Conservation (phyloP, 371 early-diverging fungal genomes). For the Rhizopus delemar region DNA sequence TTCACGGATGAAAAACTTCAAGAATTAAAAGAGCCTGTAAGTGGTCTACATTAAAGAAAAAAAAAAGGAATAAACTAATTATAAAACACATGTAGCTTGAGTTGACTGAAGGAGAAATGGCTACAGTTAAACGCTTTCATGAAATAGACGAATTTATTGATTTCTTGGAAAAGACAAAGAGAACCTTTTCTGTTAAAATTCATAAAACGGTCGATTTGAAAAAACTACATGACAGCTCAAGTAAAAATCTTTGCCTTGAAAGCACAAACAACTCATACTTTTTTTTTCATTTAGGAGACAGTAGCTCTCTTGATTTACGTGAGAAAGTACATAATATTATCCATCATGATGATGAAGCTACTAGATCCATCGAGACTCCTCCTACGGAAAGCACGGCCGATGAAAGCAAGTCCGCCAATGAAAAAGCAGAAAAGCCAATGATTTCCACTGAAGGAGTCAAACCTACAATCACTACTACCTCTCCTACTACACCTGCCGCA, state of each 20-base stretch:
- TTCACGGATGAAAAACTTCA: conserved; percentile 33
- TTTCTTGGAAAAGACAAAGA: conserved; percentile 39
- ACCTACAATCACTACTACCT: background rate
- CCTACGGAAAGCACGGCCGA: background rate
- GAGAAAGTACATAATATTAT: background rate
- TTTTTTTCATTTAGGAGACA: conserved; percentile 5
- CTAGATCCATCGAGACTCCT: background rate
- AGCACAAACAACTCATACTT: background rate
- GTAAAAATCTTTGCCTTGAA: background rate
- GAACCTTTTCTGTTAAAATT: conserved; percentile 43
- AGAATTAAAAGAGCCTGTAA: conserved; percentile 35
- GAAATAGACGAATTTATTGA: conserved; percentile 50
- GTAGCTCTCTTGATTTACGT: conserved; percentile 13
- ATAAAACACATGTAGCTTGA: conserved; percentile 26
- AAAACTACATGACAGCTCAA: background rate
- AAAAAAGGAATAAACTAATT: background rate
- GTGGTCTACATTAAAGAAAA: background rate
- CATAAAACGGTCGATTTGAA: conserved; percentile 42
- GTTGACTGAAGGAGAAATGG: conserved; percentile 33
- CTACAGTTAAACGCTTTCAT: conserved; percentile 18
- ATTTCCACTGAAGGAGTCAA: background rate
- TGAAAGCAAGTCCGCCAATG: background rate
- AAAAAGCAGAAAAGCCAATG: background rate
- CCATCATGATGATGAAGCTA: background rate
- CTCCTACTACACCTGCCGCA: background rate